These are phyloP conservation scores for Cryptosporidium baileyi DNA, from an alignment of 169 alveolate species.

Conservation along the genomic window DNA sequence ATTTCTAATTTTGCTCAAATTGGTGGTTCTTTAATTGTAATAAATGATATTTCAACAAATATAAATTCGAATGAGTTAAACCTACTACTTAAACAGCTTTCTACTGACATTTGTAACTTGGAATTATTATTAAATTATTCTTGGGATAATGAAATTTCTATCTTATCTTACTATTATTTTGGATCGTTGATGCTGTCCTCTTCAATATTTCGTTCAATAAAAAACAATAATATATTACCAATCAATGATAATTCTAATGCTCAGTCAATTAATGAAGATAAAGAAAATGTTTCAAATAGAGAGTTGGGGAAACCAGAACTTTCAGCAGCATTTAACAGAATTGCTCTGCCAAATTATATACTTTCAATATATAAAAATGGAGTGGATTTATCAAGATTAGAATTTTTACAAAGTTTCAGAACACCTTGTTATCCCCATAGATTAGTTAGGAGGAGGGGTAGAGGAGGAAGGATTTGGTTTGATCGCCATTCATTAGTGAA, in stretches of 20 bases:
- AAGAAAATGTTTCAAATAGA: neutral
- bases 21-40: neutral
- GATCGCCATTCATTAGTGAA: slow-evolving; percentile 26
- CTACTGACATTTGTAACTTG: neutral
- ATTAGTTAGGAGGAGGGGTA: slow-evolving; percentile 42
- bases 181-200: slow-evolving; percentile 22
- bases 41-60: neutral
- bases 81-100: slow-evolving; percentile 8
- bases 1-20: neutral
- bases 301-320: slow-evolving; percentile 1
- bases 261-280: neutral
- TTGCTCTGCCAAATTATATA: slow-evolving; percentile 49
- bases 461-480: slow-evolving; percentile 69
- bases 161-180: slow-evolving; percentile 36
- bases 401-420: slow-evolving; percentile 35
- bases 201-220: neutral
- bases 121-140: slow-evolving; percentile 25
- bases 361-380: slow-evolving; percentile 49
- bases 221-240: neutral
- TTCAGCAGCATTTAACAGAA: slow-evolving; percentile 26
- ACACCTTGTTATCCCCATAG: slow-evolving; percentile 61
- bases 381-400: slow-evolving; percentile 35
- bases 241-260: neutral
- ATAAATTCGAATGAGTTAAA: neutral
- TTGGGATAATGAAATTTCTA: slow-evolving; percentile 32